These are phyloP conservation scores for Tuber borchii DNA, from an alignment of 495 filamentous ascomycete species.

Conservation along the genomic window DNA sequence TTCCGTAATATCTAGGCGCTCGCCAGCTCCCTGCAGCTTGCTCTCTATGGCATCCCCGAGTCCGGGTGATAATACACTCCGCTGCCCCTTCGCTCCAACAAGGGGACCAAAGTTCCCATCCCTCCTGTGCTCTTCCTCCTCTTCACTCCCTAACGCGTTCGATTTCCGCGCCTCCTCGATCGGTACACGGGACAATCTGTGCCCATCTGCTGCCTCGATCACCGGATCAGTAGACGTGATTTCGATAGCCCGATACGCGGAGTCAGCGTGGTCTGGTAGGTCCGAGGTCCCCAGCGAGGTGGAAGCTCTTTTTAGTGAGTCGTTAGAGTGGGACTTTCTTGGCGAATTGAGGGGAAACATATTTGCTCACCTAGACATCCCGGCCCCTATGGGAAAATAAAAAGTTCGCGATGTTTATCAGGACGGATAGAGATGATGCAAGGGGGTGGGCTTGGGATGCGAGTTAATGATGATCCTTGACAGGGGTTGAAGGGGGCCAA, in stretches of 20 bases:
- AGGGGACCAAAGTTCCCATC: background rate
- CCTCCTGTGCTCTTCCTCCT: constrained; percentile 4
- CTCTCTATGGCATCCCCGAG: constrained; percentile 7
- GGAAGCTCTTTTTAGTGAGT: constrained; percentile 16
- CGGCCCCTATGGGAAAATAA: background rate
- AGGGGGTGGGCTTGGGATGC: background rate
- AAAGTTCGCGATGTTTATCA: background rate
- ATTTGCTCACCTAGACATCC: constrained; percentile 1
- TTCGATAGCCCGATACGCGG: constrained; percentile 32
- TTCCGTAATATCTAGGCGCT: constrained; percentile 13
- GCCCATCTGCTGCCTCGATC: constrained; percentile 60
- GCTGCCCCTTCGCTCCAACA: background rate
- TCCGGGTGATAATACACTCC: background rate
- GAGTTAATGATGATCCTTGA: background rate
- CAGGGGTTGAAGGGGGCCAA: constrained; percentile 10
- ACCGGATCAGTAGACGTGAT: constrained; percentile 65
- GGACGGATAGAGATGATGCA: background rate
- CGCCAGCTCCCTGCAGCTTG: constrained; percentile 6
- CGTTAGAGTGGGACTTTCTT: constrained; percentile 5
- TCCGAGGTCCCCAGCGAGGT: constrained; percentile 20
- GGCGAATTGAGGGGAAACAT: constrained; percentile 19
- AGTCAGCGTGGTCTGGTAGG: constrained; percentile 9
- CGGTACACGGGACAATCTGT: constrained; percentile 59
- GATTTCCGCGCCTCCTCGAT: constrained; percentile 60
- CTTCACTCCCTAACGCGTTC: constrained; percentile 49